These are phyloP conservation scores for Paxillus ammoniavirescens DNA, from an alignment of 768 basidiomycete species.

Conservation along the genomic window DNA sequence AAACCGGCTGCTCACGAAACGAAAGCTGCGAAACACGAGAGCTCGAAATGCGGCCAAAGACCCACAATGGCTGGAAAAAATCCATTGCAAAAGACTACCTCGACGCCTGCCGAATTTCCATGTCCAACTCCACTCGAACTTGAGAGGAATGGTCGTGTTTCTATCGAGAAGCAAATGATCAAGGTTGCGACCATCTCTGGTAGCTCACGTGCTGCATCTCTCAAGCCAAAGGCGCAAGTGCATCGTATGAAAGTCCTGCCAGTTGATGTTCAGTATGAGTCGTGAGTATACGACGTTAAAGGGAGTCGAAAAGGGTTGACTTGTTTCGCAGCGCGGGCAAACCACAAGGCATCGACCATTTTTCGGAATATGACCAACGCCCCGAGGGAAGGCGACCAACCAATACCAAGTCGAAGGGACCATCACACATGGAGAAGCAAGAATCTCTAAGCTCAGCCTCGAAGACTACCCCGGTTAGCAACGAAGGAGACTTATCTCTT, in stretches of 20 bases:
- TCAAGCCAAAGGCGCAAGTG: not conserved
- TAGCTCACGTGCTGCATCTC: not conserved
- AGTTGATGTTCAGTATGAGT: too few relatives aligned
- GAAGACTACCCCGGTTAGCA: not conserved
- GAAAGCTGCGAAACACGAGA: not conserved
- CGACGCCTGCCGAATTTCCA: not conserved
- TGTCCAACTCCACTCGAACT: not conserved
- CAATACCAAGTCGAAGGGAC: not conserved
- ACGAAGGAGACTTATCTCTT: constrained; percentile 11
- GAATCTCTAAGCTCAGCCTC: constrained; percentile 3
- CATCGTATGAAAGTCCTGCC: not conserved
- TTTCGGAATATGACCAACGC: not conserved
- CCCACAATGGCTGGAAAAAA: not conserved
- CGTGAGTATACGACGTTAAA: constrained; percentile 7
- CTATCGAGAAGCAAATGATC: not conserved
- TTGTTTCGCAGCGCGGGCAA: constrained; percentile 3
- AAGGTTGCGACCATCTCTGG: not conserved
- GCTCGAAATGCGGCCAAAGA: not conserved
- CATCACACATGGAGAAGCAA: not conserved
- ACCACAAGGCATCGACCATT: not conserved
- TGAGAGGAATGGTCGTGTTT: not conserved
- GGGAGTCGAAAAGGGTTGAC: not conserved
- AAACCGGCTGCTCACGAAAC: not conserved
- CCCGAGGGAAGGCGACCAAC: not conserved
- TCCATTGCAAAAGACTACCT: too few relatives aligned